phyloP scores from a whole-genome alignment of 352 stramenopile genomes.

The Phytopythium chamaehyphon region DNA sequence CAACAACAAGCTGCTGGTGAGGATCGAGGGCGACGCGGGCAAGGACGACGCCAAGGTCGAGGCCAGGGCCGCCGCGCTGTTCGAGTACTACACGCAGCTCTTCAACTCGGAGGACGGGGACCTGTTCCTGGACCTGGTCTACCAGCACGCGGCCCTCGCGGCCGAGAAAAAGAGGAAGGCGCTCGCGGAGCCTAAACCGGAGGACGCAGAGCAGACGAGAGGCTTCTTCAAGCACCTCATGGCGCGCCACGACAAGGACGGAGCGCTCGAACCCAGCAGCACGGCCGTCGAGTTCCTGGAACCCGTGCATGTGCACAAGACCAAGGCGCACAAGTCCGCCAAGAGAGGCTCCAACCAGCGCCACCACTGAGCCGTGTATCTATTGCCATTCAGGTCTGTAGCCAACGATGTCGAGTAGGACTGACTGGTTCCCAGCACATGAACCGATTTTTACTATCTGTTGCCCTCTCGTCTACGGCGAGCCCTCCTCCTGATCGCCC shows the following conservation, averaged over 20 bases:
- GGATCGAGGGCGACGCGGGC: conserved; percentile 36
- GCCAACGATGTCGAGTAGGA: too few relatives aligned
- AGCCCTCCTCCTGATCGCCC: conserved; percentile 2
- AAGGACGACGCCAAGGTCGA: conserved; percentile 55
- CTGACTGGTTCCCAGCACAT: too few relatives aligned
- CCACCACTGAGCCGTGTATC: conserved; percentile 5
- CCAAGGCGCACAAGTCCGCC: conserved; percentile 12
- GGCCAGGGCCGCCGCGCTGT: conserved; percentile 35
- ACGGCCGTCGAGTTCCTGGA: conserved; percentile 56
- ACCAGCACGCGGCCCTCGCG: conserved; percentile 17
- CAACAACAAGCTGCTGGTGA: conserved; percentile 41
- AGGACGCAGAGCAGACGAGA: neutral
- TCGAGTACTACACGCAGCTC: conserved; percentile 62
- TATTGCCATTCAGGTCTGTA: neutral
- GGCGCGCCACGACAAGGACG: conserved; percentile 11
- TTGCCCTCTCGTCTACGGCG: neutral
- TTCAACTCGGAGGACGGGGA: conserved; percentile 63
- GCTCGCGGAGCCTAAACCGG: conserved; percentile 8
- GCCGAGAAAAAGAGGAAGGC: conserved; percentile 21
- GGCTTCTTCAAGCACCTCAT: conserved; percentile 34
- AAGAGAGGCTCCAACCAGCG: conserved; percentile 14
- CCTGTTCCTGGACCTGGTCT: conserved; percentile 48
- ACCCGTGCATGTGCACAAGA: conserved; percentile 40
- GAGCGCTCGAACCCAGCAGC: conserved; percentile 12
- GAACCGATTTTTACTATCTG: too few relatives aligned